phyloP scores from a whole-genome alignment of 225 moss, liverwort and hornwort species.

The Physcomitrium patens region DNA sequence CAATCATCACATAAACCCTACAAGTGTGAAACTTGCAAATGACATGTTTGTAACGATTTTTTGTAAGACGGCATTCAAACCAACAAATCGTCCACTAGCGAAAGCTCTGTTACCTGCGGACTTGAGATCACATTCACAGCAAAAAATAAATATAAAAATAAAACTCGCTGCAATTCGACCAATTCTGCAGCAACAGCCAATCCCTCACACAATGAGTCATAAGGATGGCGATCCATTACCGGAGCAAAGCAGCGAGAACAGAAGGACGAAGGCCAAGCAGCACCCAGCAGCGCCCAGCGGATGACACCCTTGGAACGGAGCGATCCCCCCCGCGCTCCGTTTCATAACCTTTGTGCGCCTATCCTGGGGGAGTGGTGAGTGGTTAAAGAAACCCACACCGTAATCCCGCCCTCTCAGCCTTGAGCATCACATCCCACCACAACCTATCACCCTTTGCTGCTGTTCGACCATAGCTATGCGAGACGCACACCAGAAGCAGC shows the following conservation, averaged over 20 bases:
- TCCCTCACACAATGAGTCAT: background rate
- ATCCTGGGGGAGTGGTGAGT: background rate
- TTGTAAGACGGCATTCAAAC: background rate
- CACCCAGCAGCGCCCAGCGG: constrained; percentile 21
- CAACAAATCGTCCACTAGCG: background rate
- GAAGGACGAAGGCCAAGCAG: constrained; percentile 3
- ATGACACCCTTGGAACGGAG: constrained; percentile 28
- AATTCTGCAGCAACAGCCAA: background rate
- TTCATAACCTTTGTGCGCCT: constrained; percentile 35
- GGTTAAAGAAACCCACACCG: background rate
- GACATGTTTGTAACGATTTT: background rate
- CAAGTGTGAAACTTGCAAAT: background rate
- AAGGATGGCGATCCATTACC: background rate
- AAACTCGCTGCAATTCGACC: too few relatives aligned
- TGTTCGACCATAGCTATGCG: too few relatives aligned
- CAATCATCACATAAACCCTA: constrained; percentile 11
- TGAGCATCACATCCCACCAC: too few relatives aligned
- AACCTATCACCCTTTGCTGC: too few relatives aligned
- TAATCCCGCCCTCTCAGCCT: too few relatives aligned
- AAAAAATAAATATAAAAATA: too few relatives aligned
- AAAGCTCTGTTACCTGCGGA: background rate
- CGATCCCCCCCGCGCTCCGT: constrained; percentile 31
- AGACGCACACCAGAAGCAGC: too few relatives aligned
- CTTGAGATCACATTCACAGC: background rate
- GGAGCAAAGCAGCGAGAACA: constrained; percentile 7